Percentiles rank a stretch among this genome's conserved stretches.
Evolutionary conservation across 805 yeast genomes (phyloP).

Genomic region (Huiozyma naganishii): DNA sequence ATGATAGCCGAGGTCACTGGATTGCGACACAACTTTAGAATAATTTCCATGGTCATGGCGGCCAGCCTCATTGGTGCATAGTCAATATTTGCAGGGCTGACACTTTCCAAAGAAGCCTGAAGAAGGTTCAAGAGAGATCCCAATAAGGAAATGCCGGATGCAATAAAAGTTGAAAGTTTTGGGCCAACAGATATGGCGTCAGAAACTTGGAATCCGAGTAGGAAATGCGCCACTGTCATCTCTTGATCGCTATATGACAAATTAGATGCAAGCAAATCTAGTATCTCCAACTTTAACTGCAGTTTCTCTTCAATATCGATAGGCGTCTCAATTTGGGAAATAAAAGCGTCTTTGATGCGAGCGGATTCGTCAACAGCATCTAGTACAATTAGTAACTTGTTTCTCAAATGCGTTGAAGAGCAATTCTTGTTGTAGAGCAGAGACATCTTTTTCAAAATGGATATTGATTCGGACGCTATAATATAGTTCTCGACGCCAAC

Average conservation of each 20-base stretch:
- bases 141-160: constrained; percentile 45
- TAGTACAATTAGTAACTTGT: constrained; percentile 57
- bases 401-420: constrained; percentile 35
- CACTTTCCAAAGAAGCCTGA: constrained; percentile 34
- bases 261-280: constrained; percentile 46
- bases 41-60: constrained; percentile 45
- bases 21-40: constrained; percentile 51
- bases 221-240: constrained; percentile 56
- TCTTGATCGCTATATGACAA: constrained; percentile 33
- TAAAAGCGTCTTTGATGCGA: constrained; percentile 61
- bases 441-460: constrained; percentile 42
- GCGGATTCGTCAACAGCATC: constrained; percentile 71
- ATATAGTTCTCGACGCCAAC: constrained; percentile 45
- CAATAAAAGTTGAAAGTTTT: constrained; percentile 38
- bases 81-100: constrained; percentile 35
- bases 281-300: constrained; percentile 43
- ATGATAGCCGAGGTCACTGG: constrained; percentile 42
- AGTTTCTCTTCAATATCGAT: constrained; percentile 32
- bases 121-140: constrained; percentile 42
- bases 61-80: constrained; percentile 49
- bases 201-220: constrained; percentile 60
- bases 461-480: constrained; percentile 44
- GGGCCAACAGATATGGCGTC: constrained; percentile 44
- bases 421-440: constrained; percentile 21
- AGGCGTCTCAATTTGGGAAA: constrained; percentile 50